phyloP scores from a whole-genome alignment of 345 rosid species.

The Brassica napus region DNA sequence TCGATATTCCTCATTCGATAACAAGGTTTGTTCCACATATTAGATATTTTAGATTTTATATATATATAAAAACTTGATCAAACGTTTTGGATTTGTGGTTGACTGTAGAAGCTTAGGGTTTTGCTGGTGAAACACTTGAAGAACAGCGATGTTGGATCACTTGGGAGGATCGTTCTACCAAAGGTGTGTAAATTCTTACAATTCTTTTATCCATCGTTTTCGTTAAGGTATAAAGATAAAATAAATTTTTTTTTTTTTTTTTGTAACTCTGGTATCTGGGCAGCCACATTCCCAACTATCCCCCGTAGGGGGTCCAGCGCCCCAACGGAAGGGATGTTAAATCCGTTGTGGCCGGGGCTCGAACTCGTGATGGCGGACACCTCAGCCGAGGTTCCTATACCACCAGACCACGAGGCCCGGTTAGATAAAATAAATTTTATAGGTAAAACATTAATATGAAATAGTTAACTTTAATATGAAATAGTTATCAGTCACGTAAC shows the following conservation, averaged over 20 bases:
- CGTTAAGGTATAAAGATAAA: neutral
- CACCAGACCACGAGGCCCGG: no score
- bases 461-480: neutral
- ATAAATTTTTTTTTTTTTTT: no score
- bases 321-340: no score
- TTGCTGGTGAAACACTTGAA: constrained; percentile 60
- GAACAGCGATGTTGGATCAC: constrained; percentile 83
- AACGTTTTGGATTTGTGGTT: constrained; percentile 11
- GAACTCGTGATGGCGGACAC: no score
- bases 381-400: no score
- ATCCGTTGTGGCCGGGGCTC: no score
- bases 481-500: constrained; percentile 9
- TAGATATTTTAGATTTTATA: neutral
- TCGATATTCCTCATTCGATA: constrained; percentile 46
- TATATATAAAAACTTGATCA: neutral
- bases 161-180: constrained; percentile 85
- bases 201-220: constrained; percentile 2
- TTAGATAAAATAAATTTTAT: neutral
- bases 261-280: no score
- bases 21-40: constrained; percentile 44
- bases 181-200: constrained; percentile 56
- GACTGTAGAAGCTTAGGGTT: constrained; percentile 57
- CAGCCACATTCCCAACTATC: no score
- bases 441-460: neutral
- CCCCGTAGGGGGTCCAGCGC: no score